Evolutionary conservation across 208 protist species (phyloP).

Genomic region (Porcisia deanei): DNA sequence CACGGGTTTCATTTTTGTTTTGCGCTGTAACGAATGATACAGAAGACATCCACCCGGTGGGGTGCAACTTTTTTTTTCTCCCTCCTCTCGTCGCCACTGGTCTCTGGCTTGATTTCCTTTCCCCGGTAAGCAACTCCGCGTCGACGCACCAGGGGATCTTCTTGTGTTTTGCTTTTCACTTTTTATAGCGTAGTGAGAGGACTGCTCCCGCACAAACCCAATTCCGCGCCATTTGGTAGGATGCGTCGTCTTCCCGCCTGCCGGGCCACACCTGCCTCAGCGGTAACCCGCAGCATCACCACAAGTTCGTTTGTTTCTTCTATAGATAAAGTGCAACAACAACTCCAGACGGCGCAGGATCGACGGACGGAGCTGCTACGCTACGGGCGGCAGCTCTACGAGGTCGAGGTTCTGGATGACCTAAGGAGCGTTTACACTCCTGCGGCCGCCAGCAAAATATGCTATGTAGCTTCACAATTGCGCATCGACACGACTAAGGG

Average conservation of each 20-base stretch:
- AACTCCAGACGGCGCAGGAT: constrained; percentile 60
- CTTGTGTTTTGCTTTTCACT: neutral
- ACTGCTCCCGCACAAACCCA: neutral
- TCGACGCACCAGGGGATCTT: neutral
- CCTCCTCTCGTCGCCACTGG: neutral
- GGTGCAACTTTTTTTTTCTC: neutral
- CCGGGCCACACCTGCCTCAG: constrained; percentile 12
- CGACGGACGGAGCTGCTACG: constrained; percentile 64
- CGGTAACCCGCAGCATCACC: constrained; percentile 31
- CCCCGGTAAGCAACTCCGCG: neutral
- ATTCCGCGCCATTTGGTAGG: neutral
- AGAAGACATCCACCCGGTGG: neutral
- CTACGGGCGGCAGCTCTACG: constrained; percentile 81
- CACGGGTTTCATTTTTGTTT: neutral
- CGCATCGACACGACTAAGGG: constrained; percentile 71
- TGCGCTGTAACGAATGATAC: neutral
- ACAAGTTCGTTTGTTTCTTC: constrained; percentile 67
- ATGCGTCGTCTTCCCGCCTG: constrained; percentile 28
- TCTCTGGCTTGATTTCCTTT: neutral
- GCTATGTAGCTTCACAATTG: constrained; percentile 72
- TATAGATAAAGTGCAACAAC: constrained; percentile 73
- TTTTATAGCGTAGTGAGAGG: too few species aligned
- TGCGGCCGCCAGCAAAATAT: constrained; percentile 56
- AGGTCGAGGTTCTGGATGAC: constrained; percentile 81
- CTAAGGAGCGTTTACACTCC: constrained; percentile 51